Evolutionary conservation across 371 early-diverging fungal species (phyloP).

Genomic region (Dichotomocladium elegans): DNA sequence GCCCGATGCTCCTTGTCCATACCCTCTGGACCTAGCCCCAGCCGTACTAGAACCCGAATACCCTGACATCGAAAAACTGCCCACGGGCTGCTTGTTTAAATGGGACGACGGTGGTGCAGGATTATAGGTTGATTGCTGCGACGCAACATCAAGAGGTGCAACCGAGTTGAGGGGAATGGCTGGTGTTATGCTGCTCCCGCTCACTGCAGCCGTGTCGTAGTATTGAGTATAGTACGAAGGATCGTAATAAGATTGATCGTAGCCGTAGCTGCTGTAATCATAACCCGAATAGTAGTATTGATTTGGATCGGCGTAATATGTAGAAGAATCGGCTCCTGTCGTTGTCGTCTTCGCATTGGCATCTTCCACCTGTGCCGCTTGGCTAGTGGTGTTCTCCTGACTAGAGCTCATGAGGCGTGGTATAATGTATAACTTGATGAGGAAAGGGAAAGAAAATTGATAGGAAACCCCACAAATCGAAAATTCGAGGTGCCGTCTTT

Average conservation of each 20-base stretch:
- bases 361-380: too few species aligned
- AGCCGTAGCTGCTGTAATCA: slow-evolving; percentile 23
- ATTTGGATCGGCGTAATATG: slow-evolving; percentile 15
- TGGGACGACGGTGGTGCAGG: too few species aligned
- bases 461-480: too few species aligned
- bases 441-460: too few species aligned
- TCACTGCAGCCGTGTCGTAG: slow-evolving; percentile 9
- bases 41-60: slow-evolving; percentile 2
- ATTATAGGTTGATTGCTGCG: background rate
- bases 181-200: background rate
- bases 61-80: background rate
- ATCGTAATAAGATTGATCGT: slow-evolving; percentile 23
- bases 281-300: slow-evolving; percentile 26
- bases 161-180: background rate
- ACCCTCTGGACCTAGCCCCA: background rate
- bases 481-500: too few species aligned
- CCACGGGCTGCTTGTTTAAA: slow-evolving; percentile 9
- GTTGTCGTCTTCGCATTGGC: slow-evolving; percentile 1
- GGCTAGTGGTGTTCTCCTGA: too few species aligned
- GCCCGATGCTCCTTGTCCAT: too few species aligned
- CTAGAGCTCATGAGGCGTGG: too few species aligned
- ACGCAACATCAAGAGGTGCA: background rate
- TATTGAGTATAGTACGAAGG: slow-evolving; percentile 33
- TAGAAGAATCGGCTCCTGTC: slow-evolving; percentile 7
- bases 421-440: too few species aligned